Conservation (phyloP, 305 asterid genomes). For the Withania somnifera region DNA sequence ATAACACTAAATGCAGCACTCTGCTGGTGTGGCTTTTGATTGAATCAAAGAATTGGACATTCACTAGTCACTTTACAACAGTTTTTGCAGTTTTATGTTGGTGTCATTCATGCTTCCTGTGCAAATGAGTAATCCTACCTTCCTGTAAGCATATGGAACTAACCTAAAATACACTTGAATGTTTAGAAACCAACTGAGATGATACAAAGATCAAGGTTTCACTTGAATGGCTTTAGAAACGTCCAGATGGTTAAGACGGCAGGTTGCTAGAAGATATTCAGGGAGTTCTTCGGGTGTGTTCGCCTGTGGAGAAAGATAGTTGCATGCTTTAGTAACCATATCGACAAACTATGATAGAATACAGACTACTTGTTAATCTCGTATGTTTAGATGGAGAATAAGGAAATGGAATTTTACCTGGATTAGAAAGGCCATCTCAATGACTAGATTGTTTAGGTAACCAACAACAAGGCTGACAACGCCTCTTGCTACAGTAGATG, state of each 20-base stretch:
- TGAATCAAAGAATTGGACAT: constrained; percentile 4
- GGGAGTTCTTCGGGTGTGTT: constrained; percentile 84
- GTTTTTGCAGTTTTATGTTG: neutral
- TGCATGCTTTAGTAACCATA: neutral
- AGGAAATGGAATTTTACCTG: constrained; percentile 39
- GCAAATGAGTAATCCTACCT: neutral
- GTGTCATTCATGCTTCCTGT: neutral
- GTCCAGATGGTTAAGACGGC: constrained; percentile 79
- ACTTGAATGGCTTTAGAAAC: constrained; percentile 41
- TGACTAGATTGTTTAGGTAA: constrained; percentile 82
- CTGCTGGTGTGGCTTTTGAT: neutral
- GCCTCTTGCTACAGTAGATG: constrained; percentile 96
- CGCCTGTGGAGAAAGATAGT: constrained; percentile 34
- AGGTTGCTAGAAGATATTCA: constrained; percentile 72
- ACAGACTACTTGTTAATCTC: neutral
- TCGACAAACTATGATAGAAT: neutral
- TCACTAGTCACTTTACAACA: neutral
- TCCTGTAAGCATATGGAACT: constrained; percentile 1
- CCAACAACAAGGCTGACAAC: constrained; percentile 97
- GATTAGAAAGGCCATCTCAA: constrained; percentile 89
- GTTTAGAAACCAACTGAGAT: neutral
- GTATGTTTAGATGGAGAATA: neutral
- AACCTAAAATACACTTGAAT: neutral
- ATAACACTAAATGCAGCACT: neutral
- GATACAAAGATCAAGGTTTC: constrained; percentile 12